These are phyloP conservation scores for Kuraishia borneana DNA, from an alignment of 805 yeast genomes.

Conservation along the genomic window DNA sequence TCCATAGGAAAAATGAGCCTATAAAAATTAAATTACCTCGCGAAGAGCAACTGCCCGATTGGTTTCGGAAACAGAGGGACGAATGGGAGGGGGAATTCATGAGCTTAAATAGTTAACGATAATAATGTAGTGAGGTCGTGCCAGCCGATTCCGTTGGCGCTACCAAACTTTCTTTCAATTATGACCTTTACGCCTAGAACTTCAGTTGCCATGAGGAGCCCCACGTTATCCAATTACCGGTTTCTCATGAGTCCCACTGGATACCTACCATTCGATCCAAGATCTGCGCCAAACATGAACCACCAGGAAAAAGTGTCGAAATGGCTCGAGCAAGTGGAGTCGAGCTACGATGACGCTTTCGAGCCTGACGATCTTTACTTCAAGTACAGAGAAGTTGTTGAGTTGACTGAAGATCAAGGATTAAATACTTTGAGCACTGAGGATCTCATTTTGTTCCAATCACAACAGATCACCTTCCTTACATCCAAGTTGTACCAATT, in stretches of 20 bases:
- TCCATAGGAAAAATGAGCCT: constrained; percentile 20
- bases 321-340: not conserved
- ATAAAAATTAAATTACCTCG: constrained; percentile 44
- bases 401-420: too few relatives aligned
- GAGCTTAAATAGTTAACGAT: constrained; percentile 1
- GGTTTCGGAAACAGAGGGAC: constrained; percentile 61
- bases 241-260: too few relatives aligned
- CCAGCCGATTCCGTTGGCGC: too few relatives aligned
- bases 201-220: too few relatives aligned
- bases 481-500: not conserved
- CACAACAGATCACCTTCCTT: not conserved
- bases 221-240: too few relatives aligned
- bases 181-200: too few relatives aligned
- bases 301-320: not conserved
- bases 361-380: not conserved
- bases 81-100: constrained; percentile 41
- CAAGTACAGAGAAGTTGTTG: not conserved
- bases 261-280: not conserved
- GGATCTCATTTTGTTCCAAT: not conserved
- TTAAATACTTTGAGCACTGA: not conserved
- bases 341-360: not conserved
- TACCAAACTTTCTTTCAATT: too few relatives aligned
- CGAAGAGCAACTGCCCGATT: constrained; percentile 54
- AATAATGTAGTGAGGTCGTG: too few relatives aligned
- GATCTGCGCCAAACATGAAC: not conserved